Evolutionary conservation across 192 early-diverging fungal genomes (phyloP).

Genomic region (Allomyces javanicus): DNA sequence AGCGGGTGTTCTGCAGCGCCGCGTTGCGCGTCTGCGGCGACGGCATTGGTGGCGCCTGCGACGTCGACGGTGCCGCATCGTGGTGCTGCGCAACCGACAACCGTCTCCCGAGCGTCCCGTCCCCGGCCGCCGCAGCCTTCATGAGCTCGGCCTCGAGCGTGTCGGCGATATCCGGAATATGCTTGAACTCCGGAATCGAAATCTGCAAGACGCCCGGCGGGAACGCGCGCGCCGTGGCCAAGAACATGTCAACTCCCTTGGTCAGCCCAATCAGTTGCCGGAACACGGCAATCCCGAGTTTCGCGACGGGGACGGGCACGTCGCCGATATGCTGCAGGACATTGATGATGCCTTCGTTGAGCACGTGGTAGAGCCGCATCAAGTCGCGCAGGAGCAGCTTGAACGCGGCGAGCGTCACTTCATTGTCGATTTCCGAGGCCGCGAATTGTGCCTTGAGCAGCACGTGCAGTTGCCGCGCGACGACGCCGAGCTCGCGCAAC

Average conservation of each 20-base stretch:
- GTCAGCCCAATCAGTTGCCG: not conserved
- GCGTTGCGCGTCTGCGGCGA: no score
- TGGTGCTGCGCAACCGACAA: no score
- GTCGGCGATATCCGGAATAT: not conserved
- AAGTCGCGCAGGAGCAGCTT: conserved; percentile 24
- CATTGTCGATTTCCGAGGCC: conserved; percentile 24
- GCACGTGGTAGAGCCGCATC: conserved; percentile 32
- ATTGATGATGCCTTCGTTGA: conserved; percentile 32
- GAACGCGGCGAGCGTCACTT: conserved; percentile 24
- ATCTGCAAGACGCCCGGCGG: not conserved
- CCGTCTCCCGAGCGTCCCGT: no score
- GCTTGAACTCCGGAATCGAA: not conserved
- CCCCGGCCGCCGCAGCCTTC: not conserved
- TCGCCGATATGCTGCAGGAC: conserved; percentile 15
- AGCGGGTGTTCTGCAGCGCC: no score
- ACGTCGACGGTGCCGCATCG: no score
- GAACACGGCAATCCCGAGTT: not conserved
- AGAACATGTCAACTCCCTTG: not conserved
- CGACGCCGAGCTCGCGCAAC: conserved; percentile 22
- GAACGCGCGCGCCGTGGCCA: not conserved
- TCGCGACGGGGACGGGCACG: not conserved
- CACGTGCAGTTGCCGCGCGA: conserved; percentile 25
- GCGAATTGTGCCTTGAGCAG: conserved; percentile 27
- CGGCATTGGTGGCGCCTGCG: no score
- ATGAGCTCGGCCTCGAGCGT: not conserved